Percentiles rank a stretch among this genome's conserved stretches.
Evolutionary conservation across 306 rosid genomes (phyloP).

Genomic region (Quercus agrifolia): DNA sequence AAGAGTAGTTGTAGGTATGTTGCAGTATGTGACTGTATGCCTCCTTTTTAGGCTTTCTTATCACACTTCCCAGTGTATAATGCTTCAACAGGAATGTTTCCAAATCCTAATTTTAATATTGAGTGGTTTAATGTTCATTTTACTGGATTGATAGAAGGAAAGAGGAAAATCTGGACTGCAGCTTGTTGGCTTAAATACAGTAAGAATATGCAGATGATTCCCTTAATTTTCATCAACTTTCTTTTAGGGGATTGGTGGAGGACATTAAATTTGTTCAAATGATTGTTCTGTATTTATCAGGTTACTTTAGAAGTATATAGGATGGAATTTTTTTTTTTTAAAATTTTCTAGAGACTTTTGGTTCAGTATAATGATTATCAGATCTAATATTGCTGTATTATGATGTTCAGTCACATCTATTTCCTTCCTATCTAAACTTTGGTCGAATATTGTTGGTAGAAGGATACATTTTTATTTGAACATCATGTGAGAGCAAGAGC

Average conservation of each 20-base stretch:
- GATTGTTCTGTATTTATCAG: background rate
- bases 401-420: background rate
- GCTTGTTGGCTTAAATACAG: background rate
- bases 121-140: background rate
- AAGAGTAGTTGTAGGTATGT: background rate
- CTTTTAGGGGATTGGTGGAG: background rate
- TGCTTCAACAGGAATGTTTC: background rate
- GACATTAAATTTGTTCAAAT: background rate
- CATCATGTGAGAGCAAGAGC: too few relatives aligned
- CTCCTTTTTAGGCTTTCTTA: background rate
- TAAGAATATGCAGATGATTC: background rate
- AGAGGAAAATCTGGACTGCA: background rate
- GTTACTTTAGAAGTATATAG: background rate
- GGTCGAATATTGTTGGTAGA: background rate
- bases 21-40: background rate
- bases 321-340: background rate
- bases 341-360: background rate
- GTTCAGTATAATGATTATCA: background rate
- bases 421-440: background rate
- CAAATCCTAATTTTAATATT: background rate
- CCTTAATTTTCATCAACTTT: background rate
- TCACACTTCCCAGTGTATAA: background rate
- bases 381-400: background rate
- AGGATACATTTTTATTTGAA: too few relatives aligned
- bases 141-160: background rate